A percentile compares a stretch with the other conserved stretches of the same genome.
Evolutionary conservation across 2,329 filamentous ascomycete genomes (phyloP).

Genomic region (Exophiala spinifera): DNA sequence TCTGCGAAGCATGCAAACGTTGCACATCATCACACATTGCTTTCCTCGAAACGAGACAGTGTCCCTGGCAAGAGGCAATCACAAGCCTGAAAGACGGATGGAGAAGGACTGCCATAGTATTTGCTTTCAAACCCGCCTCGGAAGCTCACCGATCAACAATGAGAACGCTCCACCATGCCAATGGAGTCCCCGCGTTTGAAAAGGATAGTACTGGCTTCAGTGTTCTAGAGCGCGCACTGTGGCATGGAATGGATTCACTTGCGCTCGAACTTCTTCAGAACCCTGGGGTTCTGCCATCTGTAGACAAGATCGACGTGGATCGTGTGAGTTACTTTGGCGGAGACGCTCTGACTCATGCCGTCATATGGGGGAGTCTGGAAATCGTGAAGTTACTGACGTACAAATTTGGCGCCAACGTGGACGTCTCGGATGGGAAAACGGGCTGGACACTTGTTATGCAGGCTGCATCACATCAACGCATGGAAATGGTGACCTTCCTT

Average conservation of each 20-base stretch:
- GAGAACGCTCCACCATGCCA: not conserved
- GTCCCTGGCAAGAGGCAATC: not conserved
- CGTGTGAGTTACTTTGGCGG: not conserved
- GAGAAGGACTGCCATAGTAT: not conserved
- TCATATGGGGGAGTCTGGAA: not conserved
- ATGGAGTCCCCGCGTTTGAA: not conserved
- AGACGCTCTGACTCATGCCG: not conserved
- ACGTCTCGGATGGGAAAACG: not conserved
- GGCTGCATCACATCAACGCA: not conserved
- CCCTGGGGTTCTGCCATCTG: not conserved
- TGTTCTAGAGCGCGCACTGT: not conserved
- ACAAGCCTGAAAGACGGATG: not conserved
- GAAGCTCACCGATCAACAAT: not conserved
- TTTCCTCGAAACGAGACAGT: not conserved
- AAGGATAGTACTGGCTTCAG: not conserved
- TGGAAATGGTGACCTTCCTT: not conserved
- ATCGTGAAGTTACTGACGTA: slow-evolving; percentile 1
- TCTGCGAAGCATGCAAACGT: not conserved
- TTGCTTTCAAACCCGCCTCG: not conserved
- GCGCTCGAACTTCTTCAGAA: not conserved
- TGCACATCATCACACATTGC: not conserved
- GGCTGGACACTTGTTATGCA: not conserved
- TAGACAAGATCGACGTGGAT: too few relatives aligned
- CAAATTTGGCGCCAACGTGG: not conserved
- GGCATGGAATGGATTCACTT: not conserved